Conservation (phyloP, 345 rosid species). For the Psidium guajava region DNA sequence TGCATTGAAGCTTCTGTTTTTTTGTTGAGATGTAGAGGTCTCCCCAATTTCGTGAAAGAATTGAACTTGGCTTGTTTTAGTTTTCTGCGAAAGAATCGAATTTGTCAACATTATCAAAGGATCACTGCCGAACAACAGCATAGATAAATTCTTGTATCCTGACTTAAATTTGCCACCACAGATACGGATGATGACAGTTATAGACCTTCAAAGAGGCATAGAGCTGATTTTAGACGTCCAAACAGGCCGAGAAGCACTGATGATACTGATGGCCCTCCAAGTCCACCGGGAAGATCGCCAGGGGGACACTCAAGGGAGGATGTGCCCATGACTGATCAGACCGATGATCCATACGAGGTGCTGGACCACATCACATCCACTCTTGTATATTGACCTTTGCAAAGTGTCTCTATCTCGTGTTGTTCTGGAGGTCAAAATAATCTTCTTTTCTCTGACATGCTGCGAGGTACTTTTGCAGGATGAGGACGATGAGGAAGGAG, state of each 20-base stretch:
- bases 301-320: constrained; percentile 55
- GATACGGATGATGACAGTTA: constrained; percentile 79
- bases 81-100: background rate
- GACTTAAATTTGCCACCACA: constrained; percentile 13
- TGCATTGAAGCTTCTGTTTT: background rate
- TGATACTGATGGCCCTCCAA: constrained; percentile 64
- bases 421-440: background rate
- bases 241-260: constrained; percentile 41
- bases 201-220: constrained; percentile 78
- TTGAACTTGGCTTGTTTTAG: background rate
- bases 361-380: background rate
- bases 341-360: constrained; percentile 71
- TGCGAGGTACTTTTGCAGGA: constrained; percentile 25
- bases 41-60: background rate
- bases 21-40: background rate
- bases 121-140: background rate
- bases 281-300: constrained; percentile 70
- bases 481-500: constrained; percentile 69
- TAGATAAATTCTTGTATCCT: background rate
- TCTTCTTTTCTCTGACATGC: background rate
- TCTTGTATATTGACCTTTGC: background rate
- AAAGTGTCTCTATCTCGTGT: background rate
- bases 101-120: background rate
- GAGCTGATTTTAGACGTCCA: constrained; percentile 39
- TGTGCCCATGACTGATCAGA: constrained; percentile 87